A percentile compares a stretch with the other conserved stretches of the same genome.
Conservation (phyloP, 1,139 yeast species). For the Suzukiozyma palmioleophila region DNA sequence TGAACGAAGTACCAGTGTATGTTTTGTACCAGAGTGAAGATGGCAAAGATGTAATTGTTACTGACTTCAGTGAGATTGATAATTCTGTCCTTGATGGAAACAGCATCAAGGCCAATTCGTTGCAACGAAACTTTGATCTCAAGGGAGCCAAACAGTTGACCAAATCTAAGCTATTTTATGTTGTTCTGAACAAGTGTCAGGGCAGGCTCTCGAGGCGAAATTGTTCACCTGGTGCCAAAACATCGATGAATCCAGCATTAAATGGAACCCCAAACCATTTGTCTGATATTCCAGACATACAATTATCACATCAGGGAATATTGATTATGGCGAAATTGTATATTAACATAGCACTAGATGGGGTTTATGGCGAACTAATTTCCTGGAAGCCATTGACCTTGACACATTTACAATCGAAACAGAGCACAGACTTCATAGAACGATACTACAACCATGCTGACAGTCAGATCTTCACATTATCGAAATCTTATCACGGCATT, state of each 20-base stretch:
- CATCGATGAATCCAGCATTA: neutral
- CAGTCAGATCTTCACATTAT: neutral
- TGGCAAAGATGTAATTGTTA: neutral
- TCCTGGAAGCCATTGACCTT: neutral
- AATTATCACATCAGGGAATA: neutral
- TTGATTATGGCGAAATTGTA: neutral
- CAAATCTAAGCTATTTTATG: constrained; percentile 1
- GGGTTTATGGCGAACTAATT: constrained; percentile 3
- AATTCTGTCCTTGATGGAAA: constrained; percentile 3
- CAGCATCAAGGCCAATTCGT: constrained; percentile 2
- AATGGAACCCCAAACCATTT: too few relatives aligned
- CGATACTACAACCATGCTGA: neutral
- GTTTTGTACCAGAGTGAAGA: neutral
- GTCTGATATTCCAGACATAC: too few relatives aligned
- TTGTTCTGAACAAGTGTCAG: neutral
- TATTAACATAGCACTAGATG: constrained; percentile 1
- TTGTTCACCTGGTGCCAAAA: neutral
- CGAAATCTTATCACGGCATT: constrained; percentile 2
- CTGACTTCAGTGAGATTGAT: constrained; percentile 1
- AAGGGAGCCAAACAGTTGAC: neutral
- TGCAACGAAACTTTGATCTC: constrained; percentile 1
- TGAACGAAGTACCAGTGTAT: neutral
- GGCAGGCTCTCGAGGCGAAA: neutral
- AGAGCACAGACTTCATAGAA: neutral
- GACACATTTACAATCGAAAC: constrained; percentile 1